Base-by-base conservation (phyloP, 176 grass and related monocot genomes). In the Zizania latifolia region DNA sequence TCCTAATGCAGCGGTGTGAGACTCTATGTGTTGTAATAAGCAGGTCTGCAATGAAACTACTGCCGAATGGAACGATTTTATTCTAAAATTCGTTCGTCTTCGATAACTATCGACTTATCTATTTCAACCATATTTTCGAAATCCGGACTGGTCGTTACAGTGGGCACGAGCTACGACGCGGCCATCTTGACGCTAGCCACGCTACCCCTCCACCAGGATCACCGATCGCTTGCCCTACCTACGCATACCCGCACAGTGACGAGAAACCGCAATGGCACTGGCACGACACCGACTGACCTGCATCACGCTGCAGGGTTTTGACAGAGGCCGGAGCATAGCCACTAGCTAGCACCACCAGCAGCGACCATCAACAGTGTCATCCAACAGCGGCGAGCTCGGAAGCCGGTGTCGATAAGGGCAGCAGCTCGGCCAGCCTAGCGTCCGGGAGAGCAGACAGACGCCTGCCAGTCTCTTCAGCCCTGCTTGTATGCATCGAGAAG, bases 321-420 rank as follows among this genome's bases (percentile, higher is more conserved):
- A 38, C 55, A 19, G 40, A 11, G 17, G 16, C 78, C 22, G 21
- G 10, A 19, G 56, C 44, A 1, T 0, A 29, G 22, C 62, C 14
- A 60, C 44, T 9, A 4, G 9, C 67, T 30, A 2, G 24, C 24
- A 2, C 3, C 61, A 43, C n/a, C 33, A 14, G 37, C 53, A 80
- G 57, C 53, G 30, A n/a, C 17, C n/a, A 35, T 11, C 46, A 14
- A 81, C 63, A 62, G 62, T 75, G 56, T 13, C 70, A 68, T 35
- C 31, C 83, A 73, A 31, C 75, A 73, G 59, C 59, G 10, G 54
- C 8, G 8, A 38, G 10, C 75, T 36, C 40, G 31, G 55, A 0
- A 45, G 43, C 40, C 59, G 29, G 34, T 28, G 31, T 58, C 48
- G n/a, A n/a, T n/a, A n/a, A n/a, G n/a, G n/a, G n/a, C n/a, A n/a